Percentiles rank a stretch among this genome's conserved stretches.
Evolutionary conservation across 73 alveolate genomes (phyloP).

Genomic region (Paramecium sonneborni): DNA sequence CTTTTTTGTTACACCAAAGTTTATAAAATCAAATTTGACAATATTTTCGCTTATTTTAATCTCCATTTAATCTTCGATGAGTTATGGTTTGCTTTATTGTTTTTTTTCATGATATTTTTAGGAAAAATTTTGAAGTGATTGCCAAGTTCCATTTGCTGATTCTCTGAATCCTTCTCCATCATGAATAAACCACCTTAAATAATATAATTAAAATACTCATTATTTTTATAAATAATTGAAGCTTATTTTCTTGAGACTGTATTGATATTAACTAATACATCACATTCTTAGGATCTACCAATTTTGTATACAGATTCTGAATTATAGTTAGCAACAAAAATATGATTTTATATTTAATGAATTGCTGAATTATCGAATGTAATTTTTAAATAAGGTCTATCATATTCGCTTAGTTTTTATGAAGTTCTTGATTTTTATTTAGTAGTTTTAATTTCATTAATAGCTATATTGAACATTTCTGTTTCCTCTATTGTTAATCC

Average conservation of each 20-base stretch:
- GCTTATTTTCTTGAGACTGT: slow-evolving; percentile 57
- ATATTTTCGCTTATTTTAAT: slow-evolving; percentile 39
- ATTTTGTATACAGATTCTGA: slow-evolving; percentile 3
- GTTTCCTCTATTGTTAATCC: slow-evolving; percentile 2
- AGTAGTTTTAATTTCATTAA: neutral
- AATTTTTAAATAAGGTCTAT: slow-evolving; percentile 39
- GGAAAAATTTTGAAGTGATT: neutral
- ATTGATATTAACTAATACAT: slow-evolving; percentile 3
- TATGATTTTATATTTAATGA: neutral
- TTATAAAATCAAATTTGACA: slow-evolving; percentile 38
- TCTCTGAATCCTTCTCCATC: slow-evolving; percentile 56
- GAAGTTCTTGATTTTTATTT: neutral
- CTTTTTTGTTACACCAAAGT: slow-evolving; percentile 42
- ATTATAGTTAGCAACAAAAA: slow-evolving; percentile 38
- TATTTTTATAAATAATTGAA: slow-evolving; percentile 6
- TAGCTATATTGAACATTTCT: neutral
- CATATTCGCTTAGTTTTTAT: neutral
- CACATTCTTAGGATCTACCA: slow-evolving; percentile 54
- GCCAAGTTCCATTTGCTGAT: slow-evolving; percentile 55
- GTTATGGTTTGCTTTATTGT: neutral
- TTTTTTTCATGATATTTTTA: neutral
- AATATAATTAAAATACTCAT: neutral
- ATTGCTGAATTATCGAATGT: neutral
- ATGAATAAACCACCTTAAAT: slow-evolving; percentile 28
- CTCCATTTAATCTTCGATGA: slow-evolving; percentile 43